phyloP scores from a whole-genome alignment of 1,284 basidiomycete genomes.

The Papiliotrema flavescens region DNA sequence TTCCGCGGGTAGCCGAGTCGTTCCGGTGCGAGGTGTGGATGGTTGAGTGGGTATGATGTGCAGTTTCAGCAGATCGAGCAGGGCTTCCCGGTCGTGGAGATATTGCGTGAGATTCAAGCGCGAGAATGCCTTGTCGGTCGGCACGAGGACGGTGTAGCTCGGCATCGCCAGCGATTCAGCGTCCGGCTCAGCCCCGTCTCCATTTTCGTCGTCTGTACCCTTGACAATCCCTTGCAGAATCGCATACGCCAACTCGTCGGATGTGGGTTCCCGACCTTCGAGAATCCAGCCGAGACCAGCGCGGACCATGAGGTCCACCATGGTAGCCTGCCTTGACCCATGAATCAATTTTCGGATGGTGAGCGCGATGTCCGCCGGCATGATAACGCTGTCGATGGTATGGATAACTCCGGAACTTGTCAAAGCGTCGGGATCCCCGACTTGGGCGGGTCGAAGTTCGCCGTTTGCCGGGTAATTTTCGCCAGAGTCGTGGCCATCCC shows the following conservation, averaged over 20 bases:
- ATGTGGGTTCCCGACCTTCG: constrained; percentile 71
- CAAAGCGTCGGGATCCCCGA: constrained; percentile 55
- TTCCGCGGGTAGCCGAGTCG: constrained; percentile 9
- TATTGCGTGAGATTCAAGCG: constrained; percentile 78
- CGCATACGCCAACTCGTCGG: constrained; percentile 47
- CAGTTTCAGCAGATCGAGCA: constrained; percentile 73
- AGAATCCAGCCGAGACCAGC: constrained; percentile 86
- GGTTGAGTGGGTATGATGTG: constrained; percentile 69
- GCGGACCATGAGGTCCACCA: constrained; percentile 75
- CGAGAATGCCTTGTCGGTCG: constrained; percentile 88
- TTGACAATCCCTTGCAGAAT: constrained; percentile 44
- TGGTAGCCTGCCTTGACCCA: constrained; percentile 81
- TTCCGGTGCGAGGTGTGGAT: constrained; percentile 8
- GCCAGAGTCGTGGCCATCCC: constrained; percentile 38
- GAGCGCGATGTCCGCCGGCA: constrained; percentile 82
- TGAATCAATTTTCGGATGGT: constrained; percentile 83
- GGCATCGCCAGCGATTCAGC: constrained; percentile 38
- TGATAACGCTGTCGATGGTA: constrained; percentile 74
- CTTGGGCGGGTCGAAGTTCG: constrained; percentile 31
- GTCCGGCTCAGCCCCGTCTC: constrained; percentile 29
- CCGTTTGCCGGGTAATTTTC: constrained; percentile 39
- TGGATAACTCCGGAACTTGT: constrained; percentile 91
- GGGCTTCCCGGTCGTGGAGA: constrained; percentile 59
- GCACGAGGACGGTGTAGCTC: constrained; percentile 77
- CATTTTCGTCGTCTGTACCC: constrained; percentile 27